Conservation (phyloP, 148 eudicot species). For the Oxyria digyna region DNA sequence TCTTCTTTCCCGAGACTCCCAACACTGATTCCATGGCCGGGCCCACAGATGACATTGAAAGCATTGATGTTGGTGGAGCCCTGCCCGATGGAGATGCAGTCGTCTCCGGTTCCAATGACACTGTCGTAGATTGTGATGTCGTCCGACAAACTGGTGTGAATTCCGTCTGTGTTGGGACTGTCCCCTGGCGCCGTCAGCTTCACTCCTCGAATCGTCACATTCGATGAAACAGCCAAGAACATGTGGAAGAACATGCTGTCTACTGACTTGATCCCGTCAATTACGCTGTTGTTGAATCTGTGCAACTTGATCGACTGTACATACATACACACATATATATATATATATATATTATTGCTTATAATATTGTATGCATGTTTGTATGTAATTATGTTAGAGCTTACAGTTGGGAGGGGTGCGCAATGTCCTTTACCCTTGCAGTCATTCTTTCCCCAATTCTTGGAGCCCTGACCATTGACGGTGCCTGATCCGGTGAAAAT, state of each 20-base stretch:
- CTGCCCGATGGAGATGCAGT: constrained; percentile 39
- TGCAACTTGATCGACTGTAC: constrained; percentile 40
- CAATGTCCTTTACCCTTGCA: constrained; percentile 15
- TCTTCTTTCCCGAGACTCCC: constrained; percentile 34
- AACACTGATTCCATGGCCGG: constrained; percentile 44
- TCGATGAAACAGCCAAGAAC: constrained; percentile 11
- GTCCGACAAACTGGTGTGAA: constrained; percentile 24
- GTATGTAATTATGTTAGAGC: background rate
- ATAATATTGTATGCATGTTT: background rate
- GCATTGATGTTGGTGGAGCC: constrained; percentile 22
- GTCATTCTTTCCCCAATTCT: constrained; percentile 21
- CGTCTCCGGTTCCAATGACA: constrained; percentile 40
- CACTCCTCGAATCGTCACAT: constrained; percentile 18
- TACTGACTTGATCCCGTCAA: constrained; percentile 28
- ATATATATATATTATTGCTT: too few relatives aligned
- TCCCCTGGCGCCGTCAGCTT: constrained; percentile 24
- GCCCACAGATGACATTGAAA: constrained; percentile 29
- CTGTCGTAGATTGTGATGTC: constrained; percentile 18
- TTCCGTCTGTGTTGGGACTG: constrained; percentile 58
- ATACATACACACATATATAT: background rate
- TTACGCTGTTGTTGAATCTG: constrained; percentile 16
- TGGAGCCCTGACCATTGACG: constrained; percentile 26
- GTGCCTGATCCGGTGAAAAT: constrained; percentile 23
- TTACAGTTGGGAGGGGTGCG: constrained; percentile 22
- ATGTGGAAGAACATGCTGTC: constrained; percentile 56